Evolutionary conservation across 805 yeast genomes (phyloP).

Genomic region (Starmera pachycereana): DNA sequence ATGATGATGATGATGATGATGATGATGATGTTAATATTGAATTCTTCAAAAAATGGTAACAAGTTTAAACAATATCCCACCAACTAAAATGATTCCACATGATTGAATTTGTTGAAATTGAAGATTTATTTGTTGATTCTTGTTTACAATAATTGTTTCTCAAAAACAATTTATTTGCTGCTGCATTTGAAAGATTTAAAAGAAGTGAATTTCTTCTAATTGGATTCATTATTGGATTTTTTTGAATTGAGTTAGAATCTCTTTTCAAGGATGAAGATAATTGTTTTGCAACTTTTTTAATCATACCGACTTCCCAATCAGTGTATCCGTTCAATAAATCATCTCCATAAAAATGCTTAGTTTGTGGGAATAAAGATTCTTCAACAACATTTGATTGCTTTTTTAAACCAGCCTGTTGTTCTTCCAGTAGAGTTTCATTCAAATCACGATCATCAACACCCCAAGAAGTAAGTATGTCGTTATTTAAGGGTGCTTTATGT

Average conservation of each 20-base stretch:
- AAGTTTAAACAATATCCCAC: constrained; percentile 3
- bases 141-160: too few species aligned
- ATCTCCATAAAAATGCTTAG: constrained; percentile 16
- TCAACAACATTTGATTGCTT: neutral
- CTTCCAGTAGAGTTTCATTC: constrained; percentile 1
- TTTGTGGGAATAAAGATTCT: constrained; percentile 4
- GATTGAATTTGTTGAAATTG: constrained; percentile 15
- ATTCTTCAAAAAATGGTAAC: too few species aligned
- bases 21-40: too few species aligned
- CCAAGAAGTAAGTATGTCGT: constrained; percentile 23
- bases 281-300: constrained; percentile 16
- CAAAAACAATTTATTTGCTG: constrained; percentile 11
- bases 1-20: too few species aligned
- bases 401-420: neutral
- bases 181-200: constrained; percentile 11
- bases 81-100: constrained; percentile 16
- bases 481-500: constrained; percentile 4
- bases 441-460: constrained; percentile 20
- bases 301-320: constrained; percentile 14
- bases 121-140: constrained; percentile 13
- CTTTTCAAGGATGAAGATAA: constrained; percentile 15
- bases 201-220: constrained; percentile 13
- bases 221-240: neutral
- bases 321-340: constrained; percentile 12
- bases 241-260: neutral